A percentile compares a stretch with the other conserved stretches of the same genome.
These are phyloP conservation scores for Trichomonas gallinae DNA, from an alignment of 208 protist genomes.

Conservation along the genomic window DNA sequence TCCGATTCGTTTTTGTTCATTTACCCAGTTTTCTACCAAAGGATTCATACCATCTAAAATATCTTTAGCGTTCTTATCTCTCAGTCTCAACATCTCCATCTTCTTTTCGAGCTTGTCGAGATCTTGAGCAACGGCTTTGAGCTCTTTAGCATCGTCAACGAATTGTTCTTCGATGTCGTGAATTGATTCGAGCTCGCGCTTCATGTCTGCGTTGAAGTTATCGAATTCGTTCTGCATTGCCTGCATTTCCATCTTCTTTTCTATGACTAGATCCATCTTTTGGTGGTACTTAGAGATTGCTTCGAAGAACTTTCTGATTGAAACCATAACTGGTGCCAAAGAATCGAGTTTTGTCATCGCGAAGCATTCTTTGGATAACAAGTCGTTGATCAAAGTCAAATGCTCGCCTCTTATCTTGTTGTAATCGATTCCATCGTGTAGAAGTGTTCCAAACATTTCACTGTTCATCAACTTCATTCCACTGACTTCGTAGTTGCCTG, in stretches of 20 bases:
- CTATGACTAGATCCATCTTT: neutral
- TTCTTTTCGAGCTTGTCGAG: neutral
- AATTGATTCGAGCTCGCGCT: neutral
- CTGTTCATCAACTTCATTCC: neutral
- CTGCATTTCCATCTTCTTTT: neutral
- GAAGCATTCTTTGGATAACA: neutral
- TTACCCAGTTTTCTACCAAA: neutral
- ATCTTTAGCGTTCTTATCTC: neutral
- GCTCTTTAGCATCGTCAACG: neutral
- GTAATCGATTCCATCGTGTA: neutral
- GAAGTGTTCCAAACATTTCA: neutral
- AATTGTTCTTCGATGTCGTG: neutral
- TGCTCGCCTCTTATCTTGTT: neutral
- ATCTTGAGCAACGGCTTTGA: neutral
- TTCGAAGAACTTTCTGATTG: neutral
- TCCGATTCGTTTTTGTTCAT: neutral
- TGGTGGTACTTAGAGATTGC: neutral
- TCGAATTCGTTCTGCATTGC: neutral
- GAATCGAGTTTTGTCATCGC: neutral
- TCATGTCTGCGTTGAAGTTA: neutral
- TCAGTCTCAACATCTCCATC: neutral
- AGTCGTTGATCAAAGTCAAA: neutral
- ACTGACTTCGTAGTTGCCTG: neutral
- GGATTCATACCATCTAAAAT: neutral
- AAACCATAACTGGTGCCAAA: neutral